A percentile compares a stretch with the other conserved stretches of the same genome.
phyloP scores from a whole-genome alignment of 2,329 filamentous ascomycete genomes.

The Nothopassalora personata region DNA sequence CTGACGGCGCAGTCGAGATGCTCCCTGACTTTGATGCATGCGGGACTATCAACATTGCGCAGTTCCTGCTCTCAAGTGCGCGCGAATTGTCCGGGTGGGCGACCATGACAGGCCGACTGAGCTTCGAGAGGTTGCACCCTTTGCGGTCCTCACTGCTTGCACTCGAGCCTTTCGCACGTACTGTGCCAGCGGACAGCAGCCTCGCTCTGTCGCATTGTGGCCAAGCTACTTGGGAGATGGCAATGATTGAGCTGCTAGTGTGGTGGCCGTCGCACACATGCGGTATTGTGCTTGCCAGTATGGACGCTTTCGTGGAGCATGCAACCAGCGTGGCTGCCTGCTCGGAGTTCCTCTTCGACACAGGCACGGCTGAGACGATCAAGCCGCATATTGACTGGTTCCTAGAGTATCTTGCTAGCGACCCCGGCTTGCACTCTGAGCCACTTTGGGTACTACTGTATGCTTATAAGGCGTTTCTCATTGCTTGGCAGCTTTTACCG shows the following conservation, averaged over 20 bases:
- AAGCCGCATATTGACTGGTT: slow-evolving; percentile 2
- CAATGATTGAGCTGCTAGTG: slow-evolving; percentile 2
- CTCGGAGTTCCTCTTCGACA: neutral
- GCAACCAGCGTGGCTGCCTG: neutral
- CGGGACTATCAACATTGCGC: slow-evolving; percentile 2
- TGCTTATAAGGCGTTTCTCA: slow-evolving; percentile 2
- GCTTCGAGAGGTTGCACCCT: neutral
- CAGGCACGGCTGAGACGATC: neutral
- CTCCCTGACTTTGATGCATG: neutral
- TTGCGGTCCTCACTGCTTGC: neutral
- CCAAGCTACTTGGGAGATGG: slow-evolving; percentile 1
- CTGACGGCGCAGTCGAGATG: neutral
- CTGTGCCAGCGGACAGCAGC: neutral
- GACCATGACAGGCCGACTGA: slow-evolving; percentile 1
- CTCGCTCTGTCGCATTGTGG: neutral
- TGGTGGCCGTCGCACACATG: slow-evolving; percentile 1
- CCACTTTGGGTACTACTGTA: slow-evolving; percentile 1
- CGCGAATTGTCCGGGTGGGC: slow-evolving; percentile 3
- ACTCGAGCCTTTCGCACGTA: neutral
- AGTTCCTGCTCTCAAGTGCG: slow-evolving; percentile 2
- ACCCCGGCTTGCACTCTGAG: neutral
- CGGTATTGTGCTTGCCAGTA: neutral
- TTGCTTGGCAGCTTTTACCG: slow-evolving; percentile 1
- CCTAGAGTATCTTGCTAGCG: neutral
- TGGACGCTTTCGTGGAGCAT: neutral